phyloP scores from a whole-genome alignment of 441 rosid genomes.

The Pelargonium fulgidum region DNA sequence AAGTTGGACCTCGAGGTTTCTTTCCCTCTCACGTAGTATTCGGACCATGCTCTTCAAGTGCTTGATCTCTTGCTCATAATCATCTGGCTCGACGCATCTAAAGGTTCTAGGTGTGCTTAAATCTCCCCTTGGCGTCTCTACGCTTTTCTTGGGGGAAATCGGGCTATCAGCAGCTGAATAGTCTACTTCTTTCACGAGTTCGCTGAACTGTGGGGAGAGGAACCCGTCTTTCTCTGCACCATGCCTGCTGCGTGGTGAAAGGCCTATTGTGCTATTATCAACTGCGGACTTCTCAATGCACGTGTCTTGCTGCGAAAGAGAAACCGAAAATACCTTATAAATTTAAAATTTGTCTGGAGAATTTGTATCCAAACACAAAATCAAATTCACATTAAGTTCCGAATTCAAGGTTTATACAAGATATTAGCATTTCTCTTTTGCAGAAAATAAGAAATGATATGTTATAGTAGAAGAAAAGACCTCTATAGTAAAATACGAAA shows the following conservation, averaged over 20 bases:
- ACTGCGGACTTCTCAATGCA: constrained; percentile 18
- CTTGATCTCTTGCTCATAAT: constrained; percentile 53
- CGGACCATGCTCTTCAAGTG: constrained; percentile 46
- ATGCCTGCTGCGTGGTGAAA: constrained; percentile 34
- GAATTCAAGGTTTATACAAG: too few species aligned
- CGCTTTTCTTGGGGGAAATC: constrained; percentile 25
- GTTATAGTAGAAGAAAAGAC: too few species aligned
- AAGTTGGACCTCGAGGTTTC: constrained; percentile 60
- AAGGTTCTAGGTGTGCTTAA: constrained; percentile 35
- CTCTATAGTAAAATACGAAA: too few species aligned
- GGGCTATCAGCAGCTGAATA: constrained; percentile 17
- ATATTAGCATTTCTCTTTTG: too few species aligned
- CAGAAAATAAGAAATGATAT: too few species aligned
- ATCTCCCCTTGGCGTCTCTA: constrained; percentile 32
- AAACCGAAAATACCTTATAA: background rate
- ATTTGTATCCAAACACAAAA: background rate
- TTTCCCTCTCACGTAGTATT: constrained; percentile 60
- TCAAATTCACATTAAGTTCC: background rate
- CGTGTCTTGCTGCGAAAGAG: constrained; percentile 32
- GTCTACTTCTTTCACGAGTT: constrained; percentile 40
- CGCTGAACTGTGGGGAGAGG: constrained; percentile 50
- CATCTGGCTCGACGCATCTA: constrained; percentile 35
- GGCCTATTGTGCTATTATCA: constrained; percentile 26
- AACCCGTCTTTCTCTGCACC: constrained; percentile 37
- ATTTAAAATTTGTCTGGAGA: background rate